phyloP scores from a whole-genome alignment of 768 basidiomycete species.

The Leucosporidium scottii region DNA sequence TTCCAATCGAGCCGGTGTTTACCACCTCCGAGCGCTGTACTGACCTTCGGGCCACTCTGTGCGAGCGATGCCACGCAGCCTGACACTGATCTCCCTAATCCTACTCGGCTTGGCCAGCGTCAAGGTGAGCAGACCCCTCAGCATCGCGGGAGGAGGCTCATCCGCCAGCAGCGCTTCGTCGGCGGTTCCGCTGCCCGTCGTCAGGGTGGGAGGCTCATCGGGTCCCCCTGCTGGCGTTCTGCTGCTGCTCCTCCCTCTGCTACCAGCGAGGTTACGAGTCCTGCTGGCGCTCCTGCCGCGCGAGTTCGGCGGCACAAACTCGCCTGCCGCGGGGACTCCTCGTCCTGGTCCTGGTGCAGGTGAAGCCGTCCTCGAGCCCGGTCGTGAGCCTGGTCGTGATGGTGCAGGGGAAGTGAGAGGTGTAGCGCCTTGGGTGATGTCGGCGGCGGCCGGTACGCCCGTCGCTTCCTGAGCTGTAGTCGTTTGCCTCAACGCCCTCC shows the following conservation, averaged over 20 bases:
- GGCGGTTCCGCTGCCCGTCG: conserved; percentile 3
- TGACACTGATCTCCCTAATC: conserved; percentile 76
- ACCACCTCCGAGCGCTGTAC: conserved; percentile 25
- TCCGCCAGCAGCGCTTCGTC: conserved; percentile 3
- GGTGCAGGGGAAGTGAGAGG: background rate
- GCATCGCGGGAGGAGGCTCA: conserved; percentile 49
- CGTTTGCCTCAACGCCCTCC: conserved; percentile 5
- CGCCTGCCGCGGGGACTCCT: conserved; percentile 8
- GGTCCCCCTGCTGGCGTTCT: conserved; percentile 14
- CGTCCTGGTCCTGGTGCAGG: conserved; percentile 14
- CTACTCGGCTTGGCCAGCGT: conserved; percentile 67
- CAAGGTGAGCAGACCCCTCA: conserved; percentile 61
- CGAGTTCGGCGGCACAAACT: background rate
- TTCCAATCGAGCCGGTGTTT: background rate
- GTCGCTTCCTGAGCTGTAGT: background rate
- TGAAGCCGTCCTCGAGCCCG: conserved; percentile 7
- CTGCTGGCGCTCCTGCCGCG: conserved; percentile 3
- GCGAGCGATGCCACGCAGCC: conserved; percentile 62
- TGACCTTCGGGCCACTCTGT: conserved; percentile 83
- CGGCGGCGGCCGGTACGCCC: background rate
- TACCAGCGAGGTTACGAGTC: too few species aligned
- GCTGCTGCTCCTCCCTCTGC: conserved; percentile 11
- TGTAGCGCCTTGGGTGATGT: background rate
- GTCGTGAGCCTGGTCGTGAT: conserved; percentile 2
- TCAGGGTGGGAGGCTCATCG: background rate